Evolutionary conservation across 176 grass and related monocot species (phyloP), one percentile per base, ranked within the genome.

Genomic region (Oryza coarctata): DNA sequence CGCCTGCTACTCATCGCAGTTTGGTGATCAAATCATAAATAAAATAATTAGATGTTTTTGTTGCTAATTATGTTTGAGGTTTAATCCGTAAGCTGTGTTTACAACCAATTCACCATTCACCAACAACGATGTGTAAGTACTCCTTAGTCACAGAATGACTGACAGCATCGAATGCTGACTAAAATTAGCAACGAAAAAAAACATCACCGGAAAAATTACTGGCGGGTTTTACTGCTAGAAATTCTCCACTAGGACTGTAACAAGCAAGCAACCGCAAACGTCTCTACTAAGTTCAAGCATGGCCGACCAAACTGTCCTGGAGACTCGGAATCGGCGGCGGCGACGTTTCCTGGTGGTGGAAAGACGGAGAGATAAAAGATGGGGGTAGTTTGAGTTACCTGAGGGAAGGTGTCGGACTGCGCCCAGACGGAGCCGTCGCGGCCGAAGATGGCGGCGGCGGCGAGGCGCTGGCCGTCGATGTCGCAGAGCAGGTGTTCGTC

Each of bases 401-500:
- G 20, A 27, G 88, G 84, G 49, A 91, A 91, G 60, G 2, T 1
- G 2, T 63, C 65, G 33, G 84, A 84, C 76, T 80, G 76, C 43
- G 89, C 76, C 89, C 89, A 87, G 64, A 84, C 80, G 85, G 69
- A 45, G 76, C 84, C 80, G 65, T 91, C 80, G 33, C 72, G 76
- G 80, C 89, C 81, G 76, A 91, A 28, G 66, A 91, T 87, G 85
- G 89, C 85, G 55, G 89, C 85, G 63, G 89, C 55, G 39, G 75
- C n/a, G 80, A 91, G 89, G 68, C 23, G 76, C 33, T 91, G 43
- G 76, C 81, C 85, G 20, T 87, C 85, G 71, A 84, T 68, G 32
- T 81, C 81, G 76, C 89, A 87, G 76, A 91, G 82, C 85, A 91
- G 81, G 36, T 91, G 85, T 1, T 91, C 89, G 81, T 91, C 89